Evolutionary conservation across 1,139 yeast genomes (phyloP).

Genomic region (Wickerhamomyces sp.): DNA sequence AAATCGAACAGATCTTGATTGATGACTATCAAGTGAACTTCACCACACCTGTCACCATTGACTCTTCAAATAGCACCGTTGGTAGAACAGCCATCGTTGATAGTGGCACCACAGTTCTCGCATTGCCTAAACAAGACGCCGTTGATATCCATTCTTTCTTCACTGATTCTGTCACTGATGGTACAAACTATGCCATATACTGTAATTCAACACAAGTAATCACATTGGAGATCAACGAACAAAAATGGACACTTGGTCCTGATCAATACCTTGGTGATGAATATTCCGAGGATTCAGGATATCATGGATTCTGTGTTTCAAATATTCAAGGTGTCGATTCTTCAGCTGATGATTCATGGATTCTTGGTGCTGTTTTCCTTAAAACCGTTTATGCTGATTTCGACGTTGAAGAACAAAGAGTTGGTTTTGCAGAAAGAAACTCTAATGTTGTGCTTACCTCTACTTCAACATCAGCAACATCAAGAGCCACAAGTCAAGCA

Average conservation of each 20-base stretch:
- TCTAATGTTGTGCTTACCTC: constrained; percentile 21
- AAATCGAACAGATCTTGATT: constrained; percentile 34
- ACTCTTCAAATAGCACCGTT: constrained; percentile 16
- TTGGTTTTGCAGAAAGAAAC: constrained; percentile 46
- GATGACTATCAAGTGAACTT: constrained; percentile 31
- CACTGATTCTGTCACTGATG: constrained; percentile 44
- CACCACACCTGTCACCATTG: constrained; percentile 20
- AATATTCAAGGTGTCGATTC: constrained; percentile 52
- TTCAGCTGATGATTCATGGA: constrained; percentile 30
- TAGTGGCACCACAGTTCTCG: constrained; percentile 63
- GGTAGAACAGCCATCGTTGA: constrained; percentile 49
- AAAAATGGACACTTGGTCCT: constrained; percentile 41
- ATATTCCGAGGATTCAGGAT: constrained; percentile 31
- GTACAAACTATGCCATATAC: constrained; percentile 53
- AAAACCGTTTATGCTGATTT: constrained; percentile 55
- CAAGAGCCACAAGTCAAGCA: constrained; percentile 7
- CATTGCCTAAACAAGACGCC: constrained; percentile 55
- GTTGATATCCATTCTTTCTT: constrained; percentile 47
- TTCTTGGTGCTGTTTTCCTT: constrained; percentile 59
- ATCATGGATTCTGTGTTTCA: constrained; percentile 55
- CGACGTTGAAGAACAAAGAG: constrained; percentile 42
- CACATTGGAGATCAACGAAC: constrained; percentile 37
- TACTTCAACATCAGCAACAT: constrained; percentile 10
- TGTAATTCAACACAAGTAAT: constrained; percentile 42
- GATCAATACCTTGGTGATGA: constrained; percentile 44